phyloP scores from a whole-genome alignment of 2,329 filamentous ascomycete species.

The Penicillium hordei region DNA sequence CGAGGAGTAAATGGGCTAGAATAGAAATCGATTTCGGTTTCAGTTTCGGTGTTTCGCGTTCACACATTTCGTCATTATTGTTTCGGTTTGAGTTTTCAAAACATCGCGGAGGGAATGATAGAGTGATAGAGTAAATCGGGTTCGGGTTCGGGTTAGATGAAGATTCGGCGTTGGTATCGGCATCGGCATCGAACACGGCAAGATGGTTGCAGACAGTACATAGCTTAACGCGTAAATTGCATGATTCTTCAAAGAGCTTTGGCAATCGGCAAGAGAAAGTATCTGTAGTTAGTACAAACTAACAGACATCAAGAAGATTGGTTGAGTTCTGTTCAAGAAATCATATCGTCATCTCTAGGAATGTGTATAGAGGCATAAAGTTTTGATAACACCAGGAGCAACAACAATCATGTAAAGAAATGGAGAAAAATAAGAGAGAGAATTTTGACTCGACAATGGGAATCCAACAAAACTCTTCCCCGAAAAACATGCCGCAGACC shows the following conservation, averaged over 20 bases:
- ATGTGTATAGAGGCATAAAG: neutral
- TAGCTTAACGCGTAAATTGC: constrained; percentile 1
- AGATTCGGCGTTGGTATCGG: constrained; percentile 5
- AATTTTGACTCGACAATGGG: neutral
- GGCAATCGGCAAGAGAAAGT: neutral
- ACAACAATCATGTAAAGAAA: neutral
- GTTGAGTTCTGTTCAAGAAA: neutral
- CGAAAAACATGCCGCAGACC: constrained; percentile 11
- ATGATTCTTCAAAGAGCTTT: neutral
- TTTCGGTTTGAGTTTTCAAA: neutral
- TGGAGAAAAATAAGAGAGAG: neutral
- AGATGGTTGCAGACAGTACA: constrained; percentile 7
- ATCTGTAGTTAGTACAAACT: neutral
- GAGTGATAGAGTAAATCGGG: neutral
- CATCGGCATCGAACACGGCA: neutral
- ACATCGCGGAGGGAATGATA: neutral
- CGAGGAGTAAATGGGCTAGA: constrained; percentile 1
- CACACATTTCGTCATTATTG: neutral
- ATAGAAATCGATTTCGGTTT: neutral
- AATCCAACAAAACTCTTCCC: neutral
- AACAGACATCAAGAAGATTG: neutral
- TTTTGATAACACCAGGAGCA: neutral
- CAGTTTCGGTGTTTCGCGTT: neutral
- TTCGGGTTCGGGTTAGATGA: constrained; percentile 11
- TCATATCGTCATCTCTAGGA: too few species aligned